Evolutionary conservation across 176 grass and related monocot species (phyloP).

Genomic region (Phoenix dactylifera): DNA sequence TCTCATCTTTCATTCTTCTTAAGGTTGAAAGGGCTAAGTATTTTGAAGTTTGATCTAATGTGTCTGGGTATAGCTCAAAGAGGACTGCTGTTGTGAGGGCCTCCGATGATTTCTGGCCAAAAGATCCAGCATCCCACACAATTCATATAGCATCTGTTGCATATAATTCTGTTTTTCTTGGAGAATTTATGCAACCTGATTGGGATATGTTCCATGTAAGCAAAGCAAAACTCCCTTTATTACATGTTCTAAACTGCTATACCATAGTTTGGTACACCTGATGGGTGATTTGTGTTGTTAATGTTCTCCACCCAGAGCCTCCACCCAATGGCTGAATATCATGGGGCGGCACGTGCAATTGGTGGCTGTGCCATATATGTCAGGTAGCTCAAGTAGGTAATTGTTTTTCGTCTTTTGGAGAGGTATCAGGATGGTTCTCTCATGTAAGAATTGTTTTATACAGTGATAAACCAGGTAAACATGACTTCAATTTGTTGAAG

Average conservation of each 20-base stretch:
- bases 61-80: constrained; percentile 25
- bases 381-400: constrained; percentile 21
- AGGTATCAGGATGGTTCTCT: no score
- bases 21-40: no score
- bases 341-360: constrained; percentile 40
- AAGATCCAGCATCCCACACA: constrained; percentile 35
- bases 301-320: constrained; percentile 21
- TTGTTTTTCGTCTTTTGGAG: not conserved
- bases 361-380: constrained; percentile 48
- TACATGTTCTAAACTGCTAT: no score
- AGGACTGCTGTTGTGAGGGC: constrained; percentile 45
- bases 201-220: constrained; percentile 72
- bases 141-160: constrained; percentile 38
- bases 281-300: no score
- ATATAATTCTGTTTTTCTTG: constrained; percentile 48
- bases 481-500: constrained; percentile 39
- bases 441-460: not conserved
- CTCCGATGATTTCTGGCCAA: constrained; percentile 54
- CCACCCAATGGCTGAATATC: constrained; percentile 38
- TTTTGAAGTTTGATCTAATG: no score
- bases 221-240: not conserved
- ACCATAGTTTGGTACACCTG: no score
- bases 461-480: constrained; percentile 43
- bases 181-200: constrained; percentile 45
- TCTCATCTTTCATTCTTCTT: no score